Evolutionary conservation across 176 grass and related monocot genomes (phyloP), one percentile per base, ranked within the genome.

Genomic region (Musa troglodytarum): DNA sequence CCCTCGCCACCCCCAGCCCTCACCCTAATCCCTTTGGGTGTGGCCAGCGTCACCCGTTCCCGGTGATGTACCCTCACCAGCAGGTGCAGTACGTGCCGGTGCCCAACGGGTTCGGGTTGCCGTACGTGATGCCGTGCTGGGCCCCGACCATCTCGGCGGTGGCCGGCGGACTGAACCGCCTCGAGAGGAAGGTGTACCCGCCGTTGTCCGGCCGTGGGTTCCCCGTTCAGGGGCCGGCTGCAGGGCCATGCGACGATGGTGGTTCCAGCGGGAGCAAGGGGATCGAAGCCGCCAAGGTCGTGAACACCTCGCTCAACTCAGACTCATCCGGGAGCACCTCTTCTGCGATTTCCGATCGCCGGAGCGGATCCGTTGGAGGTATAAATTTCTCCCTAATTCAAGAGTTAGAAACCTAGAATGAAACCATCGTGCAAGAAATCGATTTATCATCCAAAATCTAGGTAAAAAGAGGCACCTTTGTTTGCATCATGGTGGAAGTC

Each of bases 241-340:
- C 11, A 53, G 21, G 28, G 15, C 15, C 57, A 15, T 74, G 24
- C 34, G 29, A 14, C 34, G 29, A 14, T 14, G 26, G 24, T 34
- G 25, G 2, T 25, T 51, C 8, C 16, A 16, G 10, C 10, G 66
- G 66, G 21, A 11, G 19, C 15, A 21, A 11, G 23, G 63, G 63
- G 59, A 20, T 9, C 9, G 59, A 15, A 19, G 29, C 28, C 9
- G n/a, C 19, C 12, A 58, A 25, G 21, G 19, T 28, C 9, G 17
- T 43, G 7, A 55, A 26, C 16, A 8, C 16, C 50, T 9, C 34
- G 16, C 8, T 43, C 0, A n/a, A 12, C 52, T 16, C 52, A 19
- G 71, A 54, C 8, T 50, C 72, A 59, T 24, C 71, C 1, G 57
- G 73, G 19, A 86, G 84, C 69, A 74, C 74, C 68, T 81, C 84